Evolutionary conservation across 352 stramenopile genomes (phyloP), one percentile per base, ranked within the genome.

Genomic region (Pythium plurisporium): DNA sequence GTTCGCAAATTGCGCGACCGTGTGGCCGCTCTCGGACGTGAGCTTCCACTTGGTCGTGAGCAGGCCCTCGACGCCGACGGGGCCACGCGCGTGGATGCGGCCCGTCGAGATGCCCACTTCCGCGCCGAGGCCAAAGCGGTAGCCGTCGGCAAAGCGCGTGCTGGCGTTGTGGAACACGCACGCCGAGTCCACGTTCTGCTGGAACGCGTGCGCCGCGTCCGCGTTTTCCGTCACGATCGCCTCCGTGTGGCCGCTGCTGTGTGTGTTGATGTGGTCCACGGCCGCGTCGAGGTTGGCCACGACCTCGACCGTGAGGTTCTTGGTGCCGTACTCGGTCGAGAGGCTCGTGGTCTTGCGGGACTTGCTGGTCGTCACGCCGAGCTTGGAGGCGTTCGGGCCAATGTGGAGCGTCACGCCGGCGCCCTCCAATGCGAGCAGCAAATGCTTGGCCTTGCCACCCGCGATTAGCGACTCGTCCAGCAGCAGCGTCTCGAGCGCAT

Each of bases 141-240:
- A 99, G 22, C 97, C 97, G 76, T 99, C 96, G 20, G 95, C 91
- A 60, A 94, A 94, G 17, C 92, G 86, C 46, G 96, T 99, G 41
- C 91, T 98, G 29, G 93, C 94, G 68, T 99, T 99, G 78, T 98
- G 94, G 79, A 99, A 99, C 22, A 99, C 96, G 66, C 94, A 98
- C 20, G 96, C 96, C 41, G 91, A 97, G 86, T 98, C 96, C 12
- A 99, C 84, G 59, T 83, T 74, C 50, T 86, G 71, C 59, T 89
- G 77, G 58, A 94, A 92, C 46, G 69, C 55, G 42, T 75, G 58
- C 3, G 92, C 96, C 4, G 72, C 83, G 12, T 69, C 74, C 20
- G 76, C 62, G 59, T 98, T 87, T 46, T 97, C 90, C 30, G 94
- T 98, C 19, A 99, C 86, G 64, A 99, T 99, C 29, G 77, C 78